Evolutionary conservation across 139 green algal genomes (phyloP), one percentile per base, ranked within the genome.

Genomic region (Mesotaenium endlicherianum): DNA sequence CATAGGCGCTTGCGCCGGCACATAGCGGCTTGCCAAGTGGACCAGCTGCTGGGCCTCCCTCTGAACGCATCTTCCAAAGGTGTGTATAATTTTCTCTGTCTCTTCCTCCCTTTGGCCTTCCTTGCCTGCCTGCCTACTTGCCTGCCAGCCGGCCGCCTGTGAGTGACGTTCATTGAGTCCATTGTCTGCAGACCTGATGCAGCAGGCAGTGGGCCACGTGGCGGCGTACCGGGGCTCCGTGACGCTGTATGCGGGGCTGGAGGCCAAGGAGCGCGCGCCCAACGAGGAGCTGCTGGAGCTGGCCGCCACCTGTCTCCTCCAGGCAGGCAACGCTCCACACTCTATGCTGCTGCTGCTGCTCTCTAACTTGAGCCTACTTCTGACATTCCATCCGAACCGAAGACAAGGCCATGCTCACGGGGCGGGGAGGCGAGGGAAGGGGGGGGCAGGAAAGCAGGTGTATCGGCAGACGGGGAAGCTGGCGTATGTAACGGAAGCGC

Each of bases 1-100:
- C 75, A 82, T 3, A 69, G 68, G 75, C 5, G 6, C 20, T 36
- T 86, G 11, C 39, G 80, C n/a, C 36, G 80, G 47, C 31, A 77
- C 30, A 70, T 86, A 57, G n/a, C 71, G 30, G 80, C 47, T 53
- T 4, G 30, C 39, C 72, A 86, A 17, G 80, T 86, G 71, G 74
- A 86, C 42, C 26, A 85, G 80, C 80, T 86, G 31, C 44, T 86
- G 16, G 70, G 11, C 8, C 6, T 72, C 5, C 60, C 11, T 6
- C 5, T 14, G 6, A 6, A 6, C 5, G 60, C 6, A 36, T 47
- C 60, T n/a, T 11, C 11, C 43, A 38, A 72, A 72, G 60, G 60
- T 72, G 41, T 5, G 60, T 14, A 40, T 36, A 47, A 6, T 72
- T 72, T 38, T 72, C 11, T 14, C n/a, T n/a, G n/a, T 64, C 20